A percentile compares a stretch with the other conserved stretches of the same genome.
Evolutionary conservation across 345 rosid species (phyloP).

Genomic region (Eucalyptus curtisii): DNA sequence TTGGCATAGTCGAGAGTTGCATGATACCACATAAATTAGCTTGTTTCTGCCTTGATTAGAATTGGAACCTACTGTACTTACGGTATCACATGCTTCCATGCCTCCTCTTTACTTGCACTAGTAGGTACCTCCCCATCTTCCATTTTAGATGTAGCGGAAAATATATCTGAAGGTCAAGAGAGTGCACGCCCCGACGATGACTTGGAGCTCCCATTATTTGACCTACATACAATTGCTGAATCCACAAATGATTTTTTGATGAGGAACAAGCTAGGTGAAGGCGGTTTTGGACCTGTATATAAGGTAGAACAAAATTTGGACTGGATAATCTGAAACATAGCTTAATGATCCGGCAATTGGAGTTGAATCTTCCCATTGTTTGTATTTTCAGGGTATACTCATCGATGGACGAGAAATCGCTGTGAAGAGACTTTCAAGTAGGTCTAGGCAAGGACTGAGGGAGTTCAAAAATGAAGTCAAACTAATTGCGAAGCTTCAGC

Average conservation of each 20-base stretch:
- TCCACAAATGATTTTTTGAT: constrained; percentile 11
- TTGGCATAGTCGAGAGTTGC: background rate
- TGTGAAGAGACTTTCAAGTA: constrained; percentile 5
- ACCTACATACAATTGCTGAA: background rate
- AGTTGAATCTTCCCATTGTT: background rate
- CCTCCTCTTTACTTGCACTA: background rate
- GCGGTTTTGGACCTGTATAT: constrained; percentile 22
- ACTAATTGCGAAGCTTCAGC: background rate
- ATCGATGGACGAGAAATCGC: constrained; percentile 1
- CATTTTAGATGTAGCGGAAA: background rate
- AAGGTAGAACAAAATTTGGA: background rate
- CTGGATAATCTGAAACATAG: background rate
- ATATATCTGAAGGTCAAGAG: background rate
- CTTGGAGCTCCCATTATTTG: background rate
- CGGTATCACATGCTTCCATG: background rate
- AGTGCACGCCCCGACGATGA: background rate
- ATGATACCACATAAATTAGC: background rate
- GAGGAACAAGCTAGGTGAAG: constrained; percentile 16
- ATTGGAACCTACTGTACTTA: background rate
- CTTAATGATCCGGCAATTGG: background rate
- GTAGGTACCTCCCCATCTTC: background rate
- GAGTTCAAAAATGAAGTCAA: background rate
- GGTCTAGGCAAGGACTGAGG: constrained; percentile 1
- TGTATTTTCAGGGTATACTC: background rate
- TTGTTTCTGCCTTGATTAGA: background rate